Base-by-base conservation (phyloP, 495 filamentous ascomycete genomes). In the Aspergillus kassunensis region DNA sequence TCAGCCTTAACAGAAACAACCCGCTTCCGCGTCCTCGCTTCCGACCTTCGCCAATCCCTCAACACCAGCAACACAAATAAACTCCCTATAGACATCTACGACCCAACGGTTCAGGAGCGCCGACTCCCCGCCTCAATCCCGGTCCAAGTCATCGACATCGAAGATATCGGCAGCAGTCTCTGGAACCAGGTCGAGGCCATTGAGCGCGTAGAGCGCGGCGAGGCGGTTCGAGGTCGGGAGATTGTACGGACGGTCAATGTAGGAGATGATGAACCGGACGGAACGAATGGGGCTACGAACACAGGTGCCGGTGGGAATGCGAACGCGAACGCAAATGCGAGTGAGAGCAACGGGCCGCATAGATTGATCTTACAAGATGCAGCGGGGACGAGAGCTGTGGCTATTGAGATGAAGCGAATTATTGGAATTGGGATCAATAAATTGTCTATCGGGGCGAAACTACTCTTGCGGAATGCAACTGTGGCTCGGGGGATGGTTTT, bases 131-230 rank as follows among this genome's bases (percentile, higher is more conserved):
- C 75, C 0, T 76, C 89, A 16, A 75, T 91, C 6, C 75, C 83
- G 0, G 84, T 93, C 6, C 93, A 98, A 64, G 81, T 97, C 0
- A 66, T 95, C 0, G 89, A 89, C 40, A 78, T 97, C 15, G 87
- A 91, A 59, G 91, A 96, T 60, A 74, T 97, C 34, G 78, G 83
- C 12, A 78, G 77, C 12, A 88, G 85, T 58, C 75, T 85, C 18
- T 91, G 90, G 87, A 84, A 86, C 58, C 88, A 95, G 59, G 80
- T 96, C 33, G 91, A 97, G 59, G 82, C 82, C 18, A 76, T 97
- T 20, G 93, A 98, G 66, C 83, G 87, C 37, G 71, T 82, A 8
- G 87, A 91, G 64, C 77, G 91, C 7, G 92, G 92, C 2, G 93
- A 97, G 66, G 81, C 79, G 30, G 88, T 85, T 9, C 79, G 85